Base-by-base conservation (phyloP, 176 grass and related monocot genomes). In the Aechmea fasciata region DNA sequence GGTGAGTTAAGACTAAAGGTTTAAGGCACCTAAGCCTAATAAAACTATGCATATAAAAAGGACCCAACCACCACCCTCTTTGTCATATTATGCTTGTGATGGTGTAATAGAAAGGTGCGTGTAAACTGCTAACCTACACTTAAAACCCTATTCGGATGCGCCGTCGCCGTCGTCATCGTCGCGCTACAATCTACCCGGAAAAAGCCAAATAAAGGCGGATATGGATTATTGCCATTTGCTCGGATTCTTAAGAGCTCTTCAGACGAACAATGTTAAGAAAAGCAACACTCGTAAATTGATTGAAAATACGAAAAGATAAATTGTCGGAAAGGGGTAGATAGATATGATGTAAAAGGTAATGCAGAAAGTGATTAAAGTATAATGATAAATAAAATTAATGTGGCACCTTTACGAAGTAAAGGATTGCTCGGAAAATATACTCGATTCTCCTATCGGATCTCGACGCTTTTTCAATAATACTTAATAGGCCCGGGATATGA, bases 81-180 rank as follows among this genome's bases (percentile, higher is more conserved):
- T 72, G 19, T 71, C 68, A 71, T 63, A 72, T 52, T 72, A 72
- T 79, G 57, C 77, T 66, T 79, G 68, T 79, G 77, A 70, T 50
- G 29, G 54, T 64, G 64, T 24, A 61, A 17, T 57, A 57, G 19
- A 61, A 61, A 61, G 55, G 2, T 15, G 55, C 15, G 15, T 6
- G 52, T 18, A 19, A 61, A 41, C 33, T 61, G 55, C 17, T 2
- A 18, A 61, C 9, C 9, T 61, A 61, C 20, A 61, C 55, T 11
- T 7, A 41, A 61, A 22, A 0, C n/a, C 55, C 55, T 0, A 61
- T 20, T 61, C 55, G 8, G 55, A n/a, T 61, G 55, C 1, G 55
- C 15, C 15, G 15, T 61, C 55, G n/a, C 9, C 54, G 7, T 57
- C 53, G 12, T 61, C 55, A n/a, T 17, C 54, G 7, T 57, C 53